Percentiles rank a stretch among this genome's conserved stretches.
Conservation (phyloP, 192 early-diverging fungal species). For the Oehlia diaphana region DNA sequence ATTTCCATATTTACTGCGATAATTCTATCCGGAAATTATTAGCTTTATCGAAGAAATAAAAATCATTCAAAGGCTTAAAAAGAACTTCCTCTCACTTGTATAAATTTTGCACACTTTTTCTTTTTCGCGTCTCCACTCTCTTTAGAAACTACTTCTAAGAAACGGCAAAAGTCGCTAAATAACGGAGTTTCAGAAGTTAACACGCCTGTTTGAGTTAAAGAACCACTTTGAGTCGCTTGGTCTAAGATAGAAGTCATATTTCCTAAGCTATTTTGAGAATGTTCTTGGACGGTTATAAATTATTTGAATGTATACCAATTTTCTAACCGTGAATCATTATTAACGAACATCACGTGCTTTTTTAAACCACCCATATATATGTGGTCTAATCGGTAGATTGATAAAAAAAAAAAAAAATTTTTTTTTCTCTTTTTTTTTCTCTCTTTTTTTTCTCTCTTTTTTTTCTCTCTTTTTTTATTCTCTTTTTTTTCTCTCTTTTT, state of each 20-base stretch:
- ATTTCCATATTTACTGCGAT: conserved; percentile 1
- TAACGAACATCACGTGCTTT: too few species aligned
- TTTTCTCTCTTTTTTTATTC: too few species aligned
- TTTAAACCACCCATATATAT: too few species aligned
- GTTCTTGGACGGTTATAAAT: too few species aligned
- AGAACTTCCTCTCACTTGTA: background rate
- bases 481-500: too few species aligned
- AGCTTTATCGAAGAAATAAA: background rate
- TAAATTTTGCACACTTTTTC: background rate
- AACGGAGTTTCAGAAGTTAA: background rate
- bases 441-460: too few species aligned
- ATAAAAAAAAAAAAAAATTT: too few species aligned
- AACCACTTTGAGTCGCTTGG: background rate
- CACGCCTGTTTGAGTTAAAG: background rate
- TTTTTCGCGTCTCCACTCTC: conserved; percentile 15
- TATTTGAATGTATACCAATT: too few species aligned
- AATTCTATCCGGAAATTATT: background rate
- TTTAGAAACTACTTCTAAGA: conserved; percentile 7
- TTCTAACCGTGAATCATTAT: too few species aligned
- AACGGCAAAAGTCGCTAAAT: conserved; percentile 18
- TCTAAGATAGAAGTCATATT: background rate
- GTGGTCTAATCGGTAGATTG: too few species aligned
- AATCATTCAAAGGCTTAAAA: background rate
- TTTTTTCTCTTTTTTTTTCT: too few species aligned
- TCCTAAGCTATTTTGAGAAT: too few species aligned